A percentile compares a stretch with the other conserved stretches of the same genome.
Evolutionary conservation across 78 protist species (phyloP).

Genomic region (Speleostelium caveatum): DNA sequence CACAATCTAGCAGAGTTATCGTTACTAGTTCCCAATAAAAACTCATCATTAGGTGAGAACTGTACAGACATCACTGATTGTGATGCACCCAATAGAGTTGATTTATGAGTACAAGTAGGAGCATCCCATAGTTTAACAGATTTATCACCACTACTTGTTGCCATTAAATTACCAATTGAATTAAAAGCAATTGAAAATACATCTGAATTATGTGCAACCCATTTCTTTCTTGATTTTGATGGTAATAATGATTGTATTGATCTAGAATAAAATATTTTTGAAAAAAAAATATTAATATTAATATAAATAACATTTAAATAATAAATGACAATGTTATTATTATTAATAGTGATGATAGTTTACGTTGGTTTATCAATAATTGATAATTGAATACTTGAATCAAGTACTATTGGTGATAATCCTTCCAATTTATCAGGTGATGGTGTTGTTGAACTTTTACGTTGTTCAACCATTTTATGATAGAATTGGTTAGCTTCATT

Average conservation of each 20-base stretch:
- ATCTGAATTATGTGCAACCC: slow-evolving; percentile 73
- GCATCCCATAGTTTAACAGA: slow-evolving; percentile 84
- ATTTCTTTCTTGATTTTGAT: slow-evolving; percentile 46
- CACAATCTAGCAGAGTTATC: slow-evolving; percentile 84
- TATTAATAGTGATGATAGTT: slow-evolving; percentile 3
- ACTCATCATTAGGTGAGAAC: slow-evolving; percentile 78
- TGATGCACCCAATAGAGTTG: slow-evolving; percentile 76
- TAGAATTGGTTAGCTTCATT: slow-evolving; percentile 76
- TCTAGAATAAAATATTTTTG: no score
- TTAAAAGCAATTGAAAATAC: slow-evolving; percentile 62
- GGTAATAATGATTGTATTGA: slow-evolving; percentile 42
- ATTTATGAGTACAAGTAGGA: slow-evolving; percentile 39
- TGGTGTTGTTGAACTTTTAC: background rate
- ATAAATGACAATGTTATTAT: background rate
- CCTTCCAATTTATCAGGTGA: background rate
- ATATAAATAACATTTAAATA: background rate
- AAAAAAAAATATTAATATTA: background rate
- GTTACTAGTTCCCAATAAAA: slow-evolving; percentile 73
- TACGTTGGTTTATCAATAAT: slow-evolving; percentile 10
- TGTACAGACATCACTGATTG: slow-evolving; percentile 78
- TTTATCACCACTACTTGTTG: slow-evolving; percentile 84
- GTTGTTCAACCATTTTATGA: slow-evolving; percentile 73
- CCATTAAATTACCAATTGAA: slow-evolving; percentile 63
- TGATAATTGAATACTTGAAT: background rate
- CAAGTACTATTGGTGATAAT: background rate